These are phyloP conservation scores for Wickerhamiella alocasiicola DNA, from an alignment of 805 yeast species.

Conservation along the genomic window DNA sequence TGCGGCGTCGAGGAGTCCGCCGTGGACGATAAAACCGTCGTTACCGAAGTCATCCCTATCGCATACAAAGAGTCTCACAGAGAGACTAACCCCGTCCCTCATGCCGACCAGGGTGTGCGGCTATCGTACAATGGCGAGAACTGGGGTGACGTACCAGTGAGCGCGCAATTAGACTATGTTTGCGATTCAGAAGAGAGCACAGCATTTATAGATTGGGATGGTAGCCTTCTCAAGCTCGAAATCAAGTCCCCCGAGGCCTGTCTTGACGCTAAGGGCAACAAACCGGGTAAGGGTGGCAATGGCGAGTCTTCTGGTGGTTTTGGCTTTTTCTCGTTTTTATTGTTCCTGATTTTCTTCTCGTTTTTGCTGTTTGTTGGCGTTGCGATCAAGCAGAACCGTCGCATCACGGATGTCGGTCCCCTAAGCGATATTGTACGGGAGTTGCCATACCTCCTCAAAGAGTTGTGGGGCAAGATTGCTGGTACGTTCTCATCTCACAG, in stretches of 20 bases:
- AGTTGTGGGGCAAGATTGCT: slow-evolving; percentile 55
- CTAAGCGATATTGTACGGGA: slow-evolving; percentile 43
- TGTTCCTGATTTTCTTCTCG: slow-evolving; percentile 59
- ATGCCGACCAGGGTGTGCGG: slow-evolving; percentile 24
- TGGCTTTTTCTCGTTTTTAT: slow-evolving; percentile 77
- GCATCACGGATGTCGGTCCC: slow-evolving; percentile 43
- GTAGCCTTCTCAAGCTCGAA: slow-evolving; percentile 14
- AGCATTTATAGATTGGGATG: slow-evolving; percentile 16
- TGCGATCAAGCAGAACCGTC: slow-evolving; percentile 56
- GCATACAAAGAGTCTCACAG: slow-evolving; percentile 12
- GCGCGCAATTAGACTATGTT: slow-evolving; percentile 24
- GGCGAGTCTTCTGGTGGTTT: slow-evolving; percentile 43
- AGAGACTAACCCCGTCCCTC: slow-evolving; percentile 2
- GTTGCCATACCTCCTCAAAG: slow-evolving; percentile 59
- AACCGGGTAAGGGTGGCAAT: slow-evolving; percentile 24
- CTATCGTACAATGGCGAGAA: slow-evolving; percentile 36
- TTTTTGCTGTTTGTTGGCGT: slow-evolving; percentile 61
- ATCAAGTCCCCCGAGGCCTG: slow-evolving; percentile 21
- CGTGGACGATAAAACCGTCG: slow-evolving; percentile 37
- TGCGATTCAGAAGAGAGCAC: slow-evolving; percentile 20
- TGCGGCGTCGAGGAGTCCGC: slow-evolving; percentile 59
- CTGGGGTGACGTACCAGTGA: slow-evolving; percentile 53
- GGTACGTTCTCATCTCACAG: slow-evolving; percentile 58
- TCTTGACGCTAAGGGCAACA: slow-evolving; percentile 21
- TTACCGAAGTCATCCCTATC: slow-evolving; percentile 49